Evolutionary conservation across 2,329 filamentous ascomycete genomes (phyloP).

Genomic region (Epichloe glyceriae): DNA sequence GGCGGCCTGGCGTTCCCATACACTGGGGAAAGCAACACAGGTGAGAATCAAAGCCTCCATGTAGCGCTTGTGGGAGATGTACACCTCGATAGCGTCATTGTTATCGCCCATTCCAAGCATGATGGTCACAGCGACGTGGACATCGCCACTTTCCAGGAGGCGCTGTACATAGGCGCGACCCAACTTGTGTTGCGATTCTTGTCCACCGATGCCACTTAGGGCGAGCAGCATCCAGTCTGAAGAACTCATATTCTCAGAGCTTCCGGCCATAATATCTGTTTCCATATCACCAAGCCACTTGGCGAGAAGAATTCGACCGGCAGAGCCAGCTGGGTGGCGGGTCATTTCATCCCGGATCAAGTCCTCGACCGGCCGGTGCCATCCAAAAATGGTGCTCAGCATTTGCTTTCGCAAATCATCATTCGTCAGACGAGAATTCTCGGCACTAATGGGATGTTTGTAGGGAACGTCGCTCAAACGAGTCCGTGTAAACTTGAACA

Average conservation of each 20-base stretch:
- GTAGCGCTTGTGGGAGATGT: conserved; percentile 78
- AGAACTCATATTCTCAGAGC: conserved; percentile 76
- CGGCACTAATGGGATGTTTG: conserved; percentile 47
- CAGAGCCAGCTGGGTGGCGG: conserved; percentile 59
- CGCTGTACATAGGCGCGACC: conserved; percentile 84
- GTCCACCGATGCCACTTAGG: conserved; percentile 70
- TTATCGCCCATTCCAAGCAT: conserved; percentile 84
- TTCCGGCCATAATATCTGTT: conserved; percentile 66
- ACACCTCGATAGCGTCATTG: conserved; percentile 92
- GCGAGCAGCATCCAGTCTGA: conserved; percentile 97
- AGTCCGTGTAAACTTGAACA: conserved; percentile 77
- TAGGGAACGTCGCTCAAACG: conserved; percentile 76
- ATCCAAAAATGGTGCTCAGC: conserved; percentile 89
- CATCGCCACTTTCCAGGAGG: conserved; percentile 75
- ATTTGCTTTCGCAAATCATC: conserved; percentile 81
- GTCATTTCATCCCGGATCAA: conserved; percentile 75
- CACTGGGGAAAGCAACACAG: conserved; percentile 66
- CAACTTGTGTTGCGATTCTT: conserved; percentile 72
- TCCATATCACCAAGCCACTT: conserved; percentile 89
- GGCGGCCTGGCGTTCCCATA: conserved; percentile 84
- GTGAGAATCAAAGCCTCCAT: conserved; percentile 89
- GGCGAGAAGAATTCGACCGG: conserved; percentile 67
- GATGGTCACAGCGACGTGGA: conserved; percentile 86
- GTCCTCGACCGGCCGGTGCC: conserved; percentile 72
- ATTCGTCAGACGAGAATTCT: conserved; percentile 50